Conservation (phyloP, 108 stramenopile species). For the Parmales sp. region DNA sequence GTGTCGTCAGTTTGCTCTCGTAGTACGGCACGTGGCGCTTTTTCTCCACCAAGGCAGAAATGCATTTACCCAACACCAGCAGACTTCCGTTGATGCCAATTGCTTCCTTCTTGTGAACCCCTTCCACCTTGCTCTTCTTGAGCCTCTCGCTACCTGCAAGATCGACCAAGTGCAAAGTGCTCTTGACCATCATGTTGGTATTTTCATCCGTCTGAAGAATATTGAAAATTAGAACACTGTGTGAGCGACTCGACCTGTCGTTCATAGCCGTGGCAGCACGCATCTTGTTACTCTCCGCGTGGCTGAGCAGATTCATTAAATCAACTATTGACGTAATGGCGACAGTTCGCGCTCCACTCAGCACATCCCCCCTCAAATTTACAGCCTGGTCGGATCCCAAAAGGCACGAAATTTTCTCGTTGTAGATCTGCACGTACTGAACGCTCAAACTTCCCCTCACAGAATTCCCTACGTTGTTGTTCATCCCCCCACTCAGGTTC, state of each 20-base stretch:
- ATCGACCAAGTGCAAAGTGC: conserved; percentile 23
- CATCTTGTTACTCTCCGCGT: conserved; percentile 16
- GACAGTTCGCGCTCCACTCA: background rate
- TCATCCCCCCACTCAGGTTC: too few relatives aligned
- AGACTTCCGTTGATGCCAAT: conserved; percentile 26
- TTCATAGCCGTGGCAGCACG: conserved; percentile 34
- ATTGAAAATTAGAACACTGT: conserved; percentile 23
- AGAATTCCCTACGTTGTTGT: background rate
- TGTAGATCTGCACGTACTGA: conserved; percentile 23
- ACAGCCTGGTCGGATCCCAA: conserved; percentile 7
- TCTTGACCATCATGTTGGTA: background rate
- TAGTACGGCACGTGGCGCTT: conserved; percentile 26
- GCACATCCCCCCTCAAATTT: background rate
- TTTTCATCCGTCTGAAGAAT: conserved; percentile 6
- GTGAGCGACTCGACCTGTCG: conserved; percentile 14
- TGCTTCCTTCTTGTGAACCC: conserved; percentile 19
- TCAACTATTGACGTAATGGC: background rate
- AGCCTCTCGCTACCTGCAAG: conserved; percentile 29
- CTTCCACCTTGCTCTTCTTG: conserved; percentile 18
- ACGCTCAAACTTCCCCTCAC: background rate
- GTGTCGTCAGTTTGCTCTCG: conserved; percentile 29
- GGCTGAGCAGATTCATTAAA: background rate
- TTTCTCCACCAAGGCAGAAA: conserved; percentile 21
- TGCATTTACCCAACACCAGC: conserved; percentile 20
- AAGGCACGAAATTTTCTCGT: conserved; percentile 15